phyloP scores from a whole-genome alignment of 2,329 filamentous ascomycete genomes.

The Dendryphion nanum region DNA sequence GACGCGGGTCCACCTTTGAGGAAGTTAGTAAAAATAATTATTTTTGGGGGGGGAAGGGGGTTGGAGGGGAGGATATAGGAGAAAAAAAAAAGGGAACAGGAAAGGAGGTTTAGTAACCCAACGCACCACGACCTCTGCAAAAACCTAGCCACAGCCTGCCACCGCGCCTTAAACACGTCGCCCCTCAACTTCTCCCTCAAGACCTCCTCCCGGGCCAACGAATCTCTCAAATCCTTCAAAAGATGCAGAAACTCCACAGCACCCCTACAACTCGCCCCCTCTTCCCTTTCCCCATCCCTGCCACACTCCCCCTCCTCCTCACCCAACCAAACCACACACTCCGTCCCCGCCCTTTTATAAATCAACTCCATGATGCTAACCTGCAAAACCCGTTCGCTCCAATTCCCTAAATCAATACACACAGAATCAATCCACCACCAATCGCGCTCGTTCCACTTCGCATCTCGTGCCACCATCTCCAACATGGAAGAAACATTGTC shows the following conservation, averaged over 20 bases:
- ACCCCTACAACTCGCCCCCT: conserved; percentile 21
- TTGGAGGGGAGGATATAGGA: too few species aligned
- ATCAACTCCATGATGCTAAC: conserved; percentile 28
- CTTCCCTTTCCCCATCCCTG: conserved; percentile 9
- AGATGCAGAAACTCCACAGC: conserved; percentile 24
- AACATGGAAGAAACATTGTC: conserved; percentile 21
- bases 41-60: too few species aligned
- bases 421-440: conserved; percentile 35
- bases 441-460: conserved; percentile 17
- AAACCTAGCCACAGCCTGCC: conserved; percentile 20
- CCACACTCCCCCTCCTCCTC: too few species aligned
- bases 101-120: too few species aligned
- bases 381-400: conserved; percentile 18
- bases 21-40: too few species aligned
- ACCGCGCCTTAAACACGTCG: conserved; percentile 15
- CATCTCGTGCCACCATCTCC: conserved; percentile 18
- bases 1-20: conserved; percentile 28
- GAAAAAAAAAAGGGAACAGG: too few species aligned
- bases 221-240: conserved; percentile 17
- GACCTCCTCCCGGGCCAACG: conserved; percentile 9
- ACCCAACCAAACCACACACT: neutral
- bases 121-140: conserved; percentile 19
- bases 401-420: conserved; percentile 27
- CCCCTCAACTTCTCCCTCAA: conserved; percentile 16
- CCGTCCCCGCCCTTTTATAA: conserved; percentile 11